Conservation (phyloP, 1,139 yeast species). For the Hansenula anomala region DNA sequence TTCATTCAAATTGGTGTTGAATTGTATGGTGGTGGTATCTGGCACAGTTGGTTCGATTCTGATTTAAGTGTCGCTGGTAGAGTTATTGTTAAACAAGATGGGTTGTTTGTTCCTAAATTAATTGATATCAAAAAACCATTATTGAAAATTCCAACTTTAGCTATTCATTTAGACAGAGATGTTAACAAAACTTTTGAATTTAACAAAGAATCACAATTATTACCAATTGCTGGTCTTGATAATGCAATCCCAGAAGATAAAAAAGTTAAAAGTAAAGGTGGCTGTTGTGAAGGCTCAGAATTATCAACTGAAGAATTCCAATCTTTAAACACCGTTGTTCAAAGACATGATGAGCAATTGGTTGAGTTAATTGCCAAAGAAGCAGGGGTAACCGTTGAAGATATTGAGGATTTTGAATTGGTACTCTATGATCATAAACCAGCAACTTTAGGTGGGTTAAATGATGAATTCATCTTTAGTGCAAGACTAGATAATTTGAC, state of each 20-base stretch:
- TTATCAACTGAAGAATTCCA: constrained; percentile 52
- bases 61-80: constrained; percentile 92
- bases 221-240: constrained; percentile 81
- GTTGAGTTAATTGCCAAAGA: constrained; percentile 67
- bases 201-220: constrained; percentile 80
- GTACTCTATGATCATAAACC: constrained; percentile 83
- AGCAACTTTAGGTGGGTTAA: constrained; percentile 79
- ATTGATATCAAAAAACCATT: constrained; percentile 81
- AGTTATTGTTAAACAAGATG: constrained; percentile 58
- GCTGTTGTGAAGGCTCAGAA: constrained; percentile 39
- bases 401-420: constrained; percentile 87
- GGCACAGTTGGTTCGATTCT: constrained; percentile 87
- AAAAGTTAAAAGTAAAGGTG: constrained; percentile 16
- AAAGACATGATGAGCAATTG: constrained; percentile 73
- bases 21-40: constrained; percentile 92
- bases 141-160: constrained; percentile 89
- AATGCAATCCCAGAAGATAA: constrained; percentile 32
- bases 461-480: constrained; percentile 86
- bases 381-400: constrained; percentile 38
- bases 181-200: constrained; percentile 79
- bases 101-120: constrained; percentile 56
- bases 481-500: constrained; percentile 92
- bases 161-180: constrained; percentile 83
- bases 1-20: constrained; percentile 91
- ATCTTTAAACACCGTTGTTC: constrained; percentile 59